Base-by-base conservation (phyloP, 208 protist species). In the Wallacemonas sp. region DNA sequence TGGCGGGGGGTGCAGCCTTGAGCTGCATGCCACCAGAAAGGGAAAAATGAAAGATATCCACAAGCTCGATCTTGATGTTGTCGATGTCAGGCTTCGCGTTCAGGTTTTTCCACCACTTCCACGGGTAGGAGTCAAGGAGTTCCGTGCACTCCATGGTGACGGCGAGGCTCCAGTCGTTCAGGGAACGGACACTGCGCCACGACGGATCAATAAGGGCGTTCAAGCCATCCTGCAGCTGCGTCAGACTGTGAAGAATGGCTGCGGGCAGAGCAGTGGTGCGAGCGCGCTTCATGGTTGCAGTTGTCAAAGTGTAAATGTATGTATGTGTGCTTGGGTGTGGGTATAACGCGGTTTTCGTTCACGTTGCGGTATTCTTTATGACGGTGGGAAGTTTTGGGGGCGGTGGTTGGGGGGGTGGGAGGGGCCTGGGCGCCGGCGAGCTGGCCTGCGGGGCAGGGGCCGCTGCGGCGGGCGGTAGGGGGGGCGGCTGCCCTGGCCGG, bases 51-150 rank as follows among this genome's bases (percentile, higher is more conserved):
- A 97, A 58, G 53, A 97, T 97, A 69, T 97, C 92, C 4, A 92
- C 87, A 8, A 97, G 74, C 63, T 97, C 89, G 66, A 97, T 93
- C 58, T 84, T 90, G 36, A 97, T 81, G 68, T 97, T 97, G 10
- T 84, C 73, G 44, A 94, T 41, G 59, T 97, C 92, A 1, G 81
- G 71, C 19, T 63, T 65, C 3, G 77, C 84, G 32, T 81, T 83
- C 37, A 93, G 44, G 69, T 94, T 97, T 67, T 97, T 97, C 92
- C 92, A 97, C 92, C 92, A 97, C 75, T 97, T 97, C 89, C 92
- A 97, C 42, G 92, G 89, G 71, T 97, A 97, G 9, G 89, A 95
- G 70, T 97, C 92, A 12, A 97, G 75, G 29, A 97, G 72, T 68
- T 97, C 89, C 1, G 82, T 70, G 34, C 74, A 84, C 65, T 97